phyloP scores from a whole-genome alignment of 805 yeast genomes.

The Diddensiella transvaalensis region DNA sequence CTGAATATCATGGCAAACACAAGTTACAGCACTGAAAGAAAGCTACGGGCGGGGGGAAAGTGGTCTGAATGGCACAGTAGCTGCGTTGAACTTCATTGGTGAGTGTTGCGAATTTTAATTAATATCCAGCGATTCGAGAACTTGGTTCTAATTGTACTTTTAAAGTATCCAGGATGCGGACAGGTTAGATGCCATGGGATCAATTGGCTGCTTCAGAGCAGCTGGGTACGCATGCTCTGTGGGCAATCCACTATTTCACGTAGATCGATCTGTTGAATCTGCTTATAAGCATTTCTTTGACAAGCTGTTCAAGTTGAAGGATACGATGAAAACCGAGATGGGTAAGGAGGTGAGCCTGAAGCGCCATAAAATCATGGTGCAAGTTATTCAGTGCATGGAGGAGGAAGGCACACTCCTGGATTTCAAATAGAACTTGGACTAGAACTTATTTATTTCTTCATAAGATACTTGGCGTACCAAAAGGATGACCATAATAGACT shows the following conservation, averaged over 20 bases:
- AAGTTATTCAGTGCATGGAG: slow-evolving; percentile 18
- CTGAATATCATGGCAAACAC: slow-evolving; percentile 26
- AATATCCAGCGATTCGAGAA: too few relatives aligned
- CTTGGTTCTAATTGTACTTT: too few relatives aligned
- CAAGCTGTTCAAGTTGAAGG: slow-evolving; percentile 30
- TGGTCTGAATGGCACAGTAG: slow-evolving; percentile 34
- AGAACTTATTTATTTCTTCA: too few relatives aligned
- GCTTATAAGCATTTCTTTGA: slow-evolving; percentile 33
- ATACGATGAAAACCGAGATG: slow-evolving; percentile 29
- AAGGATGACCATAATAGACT: too few relatives aligned
- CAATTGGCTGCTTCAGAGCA: slow-evolving; percentile 35
- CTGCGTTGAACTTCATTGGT: slow-evolving; percentile 32
- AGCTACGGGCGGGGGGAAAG: slow-evolving; percentile 21
- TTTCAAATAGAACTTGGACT: slow-evolving; percentile 2
- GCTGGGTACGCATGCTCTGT: slow-evolving; percentile 33
- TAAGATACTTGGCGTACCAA: too few relatives aligned
- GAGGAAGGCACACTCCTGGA: slow-evolving; percentile 13
- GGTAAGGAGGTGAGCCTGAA: slow-evolving; percentile 20
- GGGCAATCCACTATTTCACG: slow-evolving; percentile 27
- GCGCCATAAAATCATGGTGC: slow-evolving; percentile 27
- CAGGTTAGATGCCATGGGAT: slow-evolving; percentile 38
- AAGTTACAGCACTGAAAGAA: slow-evolving; percentile 29
- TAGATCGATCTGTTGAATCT: slow-evolving; percentile 18
- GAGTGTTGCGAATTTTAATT: too few relatives aligned
- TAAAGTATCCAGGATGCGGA: slow-evolving; percentile 41